phyloP scores from a whole-genome alignment of 2,329 filamentous ascomycete species.

The Scopulariopsis brevicaulis region DNA sequence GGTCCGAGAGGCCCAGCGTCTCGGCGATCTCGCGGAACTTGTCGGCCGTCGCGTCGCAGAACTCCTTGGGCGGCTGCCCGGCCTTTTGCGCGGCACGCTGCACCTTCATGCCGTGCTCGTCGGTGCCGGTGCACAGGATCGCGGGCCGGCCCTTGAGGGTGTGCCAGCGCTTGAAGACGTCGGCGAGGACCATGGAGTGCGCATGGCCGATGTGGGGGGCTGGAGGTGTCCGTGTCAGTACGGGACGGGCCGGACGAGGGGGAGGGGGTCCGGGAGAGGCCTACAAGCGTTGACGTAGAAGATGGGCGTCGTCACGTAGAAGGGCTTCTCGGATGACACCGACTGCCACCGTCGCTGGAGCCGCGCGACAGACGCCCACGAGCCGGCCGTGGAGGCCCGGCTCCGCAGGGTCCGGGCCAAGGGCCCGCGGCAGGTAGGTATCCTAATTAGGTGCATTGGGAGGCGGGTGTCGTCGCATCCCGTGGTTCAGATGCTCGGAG shows the following conservation, averaged over 20 bases:
- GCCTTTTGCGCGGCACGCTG: slow-evolving; percentile 72
- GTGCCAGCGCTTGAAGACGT: slow-evolving; percentile 89
- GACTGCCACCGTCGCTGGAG: slow-evolving; percentile 3
- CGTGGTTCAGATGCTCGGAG: neutral
- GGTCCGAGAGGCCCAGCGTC: slow-evolving; percentile 58
- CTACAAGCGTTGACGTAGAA: slow-evolving; percentile 96
- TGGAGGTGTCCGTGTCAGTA: slow-evolving; percentile 20
- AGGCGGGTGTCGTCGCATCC: neutral
- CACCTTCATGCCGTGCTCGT: slow-evolving; percentile 97
- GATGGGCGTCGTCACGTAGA: slow-evolving; percentile 92
- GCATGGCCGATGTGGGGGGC: slow-evolving; percentile 92
- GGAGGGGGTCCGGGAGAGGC: neutral
- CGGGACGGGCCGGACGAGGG: neutral
- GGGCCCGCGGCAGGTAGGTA: slow-evolving; percentile 1
- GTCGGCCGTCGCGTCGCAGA: slow-evolving; percentile 76
- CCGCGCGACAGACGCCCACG: neutral
- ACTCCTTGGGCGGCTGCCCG: slow-evolving; percentile 62
- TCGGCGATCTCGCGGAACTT: slow-evolving; percentile 68
- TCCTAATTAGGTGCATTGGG: slow-evolving; percentile 1
- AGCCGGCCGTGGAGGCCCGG: neutral
- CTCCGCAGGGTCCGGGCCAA: neutral
- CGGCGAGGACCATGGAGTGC: slow-evolving; percentile 83
- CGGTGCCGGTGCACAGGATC: slow-evolving; percentile 79
- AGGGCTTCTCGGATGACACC: slow-evolving; percentile 54
- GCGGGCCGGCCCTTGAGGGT: slow-evolving; percentile 59